Evolutionary conservation across 2,329 filamentous ascomycete species (phyloP).

Genomic region (Calonectria ilicicola): DNA sequence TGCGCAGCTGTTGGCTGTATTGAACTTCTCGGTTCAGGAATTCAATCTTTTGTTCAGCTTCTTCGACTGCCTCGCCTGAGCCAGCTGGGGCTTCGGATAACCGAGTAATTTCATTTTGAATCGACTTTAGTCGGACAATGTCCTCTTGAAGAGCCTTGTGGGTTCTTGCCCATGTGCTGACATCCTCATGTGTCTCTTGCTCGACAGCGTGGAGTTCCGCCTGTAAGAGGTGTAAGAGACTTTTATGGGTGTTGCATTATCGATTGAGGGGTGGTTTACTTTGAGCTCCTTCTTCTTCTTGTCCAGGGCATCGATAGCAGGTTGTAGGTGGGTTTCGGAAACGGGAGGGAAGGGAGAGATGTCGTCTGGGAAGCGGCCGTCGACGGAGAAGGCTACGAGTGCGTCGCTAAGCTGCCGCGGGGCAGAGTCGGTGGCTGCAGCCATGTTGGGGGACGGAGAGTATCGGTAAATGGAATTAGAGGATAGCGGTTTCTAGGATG

Average conservation of each 20-base stretch:
- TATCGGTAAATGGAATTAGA: background rate
- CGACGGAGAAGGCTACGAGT: constrained; percentile 54
- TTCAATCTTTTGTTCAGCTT: constrained; percentile 66
- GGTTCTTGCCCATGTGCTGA: constrained; percentile 87
- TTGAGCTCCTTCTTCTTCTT: constrained; percentile 53
- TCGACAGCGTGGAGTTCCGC: constrained; percentile 81
- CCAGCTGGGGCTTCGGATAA: constrained; percentile 75
- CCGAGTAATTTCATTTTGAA: constrained; percentile 84
- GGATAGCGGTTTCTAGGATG: background rate
- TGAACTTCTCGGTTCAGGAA: constrained; percentile 69
- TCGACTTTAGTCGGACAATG: constrained; percentile 81
- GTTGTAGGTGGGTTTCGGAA: constrained; percentile 52
- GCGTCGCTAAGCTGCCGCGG: constrained; percentile 52
- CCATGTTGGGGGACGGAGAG: constrained; percentile 41
- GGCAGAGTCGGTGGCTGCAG: constrained; percentile 39
- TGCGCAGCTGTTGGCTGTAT: constrained; percentile 69
- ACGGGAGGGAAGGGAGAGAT: constrained; percentile 51
- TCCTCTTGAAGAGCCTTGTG: constrained; percentile 88
- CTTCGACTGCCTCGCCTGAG: constrained; percentile 63
- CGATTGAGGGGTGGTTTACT: constrained; percentile 42
- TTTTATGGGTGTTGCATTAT: constrained; percentile 26
- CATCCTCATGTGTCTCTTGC: constrained; percentile 80
- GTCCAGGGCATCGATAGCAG: constrained; percentile 54
- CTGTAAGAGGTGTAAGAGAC: constrained; percentile 39
- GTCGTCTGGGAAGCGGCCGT: constrained; percentile 56